Percentiles rank a stretch among this genome's conserved stretches.
These are phyloP conservation scores for Sphaerulina musiva DNA, from an alignment of 2,329 filamentous ascomycete genomes.

Conservation along the genomic window DNA sequence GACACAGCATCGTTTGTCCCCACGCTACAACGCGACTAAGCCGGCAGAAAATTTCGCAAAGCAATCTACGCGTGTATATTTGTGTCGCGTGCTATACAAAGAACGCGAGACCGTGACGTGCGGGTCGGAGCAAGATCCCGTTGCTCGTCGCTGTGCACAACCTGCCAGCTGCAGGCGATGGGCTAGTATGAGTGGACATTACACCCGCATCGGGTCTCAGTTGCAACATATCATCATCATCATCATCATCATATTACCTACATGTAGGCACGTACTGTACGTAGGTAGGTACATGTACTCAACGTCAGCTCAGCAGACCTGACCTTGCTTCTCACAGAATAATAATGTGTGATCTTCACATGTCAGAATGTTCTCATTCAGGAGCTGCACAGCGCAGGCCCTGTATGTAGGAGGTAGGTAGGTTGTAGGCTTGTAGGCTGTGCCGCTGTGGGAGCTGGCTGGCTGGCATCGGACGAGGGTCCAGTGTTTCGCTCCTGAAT, in stretches of 20 bases:
- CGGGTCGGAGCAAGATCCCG: no score
- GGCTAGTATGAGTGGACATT: slow-evolving; percentile 1
- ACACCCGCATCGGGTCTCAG: slow-evolving; percentile 9
- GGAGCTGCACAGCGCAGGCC: neutral
- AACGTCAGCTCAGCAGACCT: slow-evolving; percentile 1
- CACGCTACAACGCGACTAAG: slow-evolving; percentile 19
- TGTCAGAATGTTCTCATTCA: slow-evolving; percentile 3
- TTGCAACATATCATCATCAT: slow-evolving; percentile 7
- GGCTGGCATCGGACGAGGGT: neutral
- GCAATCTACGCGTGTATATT: slow-evolving; percentile 17
- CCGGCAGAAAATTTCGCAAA: slow-evolving; percentile 16
- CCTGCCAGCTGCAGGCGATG: slow-evolving; percentile 14
- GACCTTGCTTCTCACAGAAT: slow-evolving; percentile 12
- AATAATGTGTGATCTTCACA: slow-evolving; percentile 3
- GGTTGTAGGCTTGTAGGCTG: no score
- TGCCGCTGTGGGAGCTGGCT: no score
- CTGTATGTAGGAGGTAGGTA: neutral
- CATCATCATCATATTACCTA: no score
- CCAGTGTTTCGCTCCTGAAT: neutral
- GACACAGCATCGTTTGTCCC: slow-evolving; percentile 9
- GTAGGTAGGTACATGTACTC: neutral
- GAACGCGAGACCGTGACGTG: slow-evolving; percentile 15
- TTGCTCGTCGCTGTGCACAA: neutral
- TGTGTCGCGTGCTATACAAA: slow-evolving; percentile 15
- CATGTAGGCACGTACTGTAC: no score